Evolutionary conservation across 164 flowering plant species (phyloP).

Genomic region (Liriodendron chinense): DNA sequence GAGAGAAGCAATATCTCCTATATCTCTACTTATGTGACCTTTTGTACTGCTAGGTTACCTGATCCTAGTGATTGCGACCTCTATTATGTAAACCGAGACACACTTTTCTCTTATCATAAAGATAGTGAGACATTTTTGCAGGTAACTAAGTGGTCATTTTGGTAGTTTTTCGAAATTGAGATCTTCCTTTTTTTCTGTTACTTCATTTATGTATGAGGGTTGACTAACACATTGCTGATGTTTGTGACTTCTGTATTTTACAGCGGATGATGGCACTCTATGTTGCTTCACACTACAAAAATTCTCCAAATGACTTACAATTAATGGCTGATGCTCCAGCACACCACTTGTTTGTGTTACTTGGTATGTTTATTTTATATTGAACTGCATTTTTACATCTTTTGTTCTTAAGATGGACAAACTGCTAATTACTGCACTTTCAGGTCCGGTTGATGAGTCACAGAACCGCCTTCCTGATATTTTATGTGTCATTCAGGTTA

Average conservation of each 20-base stretch:
- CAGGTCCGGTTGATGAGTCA: constrained; percentile 97
- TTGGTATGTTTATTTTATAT: constrained; percentile 49
- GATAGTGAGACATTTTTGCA: constrained; percentile 90
- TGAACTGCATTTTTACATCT: not conserved
- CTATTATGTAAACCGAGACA: constrained; percentile 93
- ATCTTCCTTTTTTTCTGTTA: not conserved
- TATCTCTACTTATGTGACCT: constrained; percentile 7
- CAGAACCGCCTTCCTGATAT: constrained; percentile 91
- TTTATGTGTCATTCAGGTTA: constrained; percentile 92
- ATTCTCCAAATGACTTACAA: constrained; percentile 96
- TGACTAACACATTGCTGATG: not conserved
- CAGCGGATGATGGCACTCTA: constrained; percentile 98
- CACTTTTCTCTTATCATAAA: constrained; percentile 94
- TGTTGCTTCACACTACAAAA: constrained; percentile 97
- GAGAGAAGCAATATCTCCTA: not conserved
- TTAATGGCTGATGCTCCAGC: constrained; percentile 98
- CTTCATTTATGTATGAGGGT: not conserved
- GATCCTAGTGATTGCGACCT: constrained; percentile 83
- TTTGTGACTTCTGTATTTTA: constrained; percentile 13
- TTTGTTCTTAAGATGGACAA: not conserved
- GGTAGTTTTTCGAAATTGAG: constrained; percentile 1
- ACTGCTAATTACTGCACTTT: constrained; percentile 4
- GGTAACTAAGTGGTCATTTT: constrained; percentile 38
- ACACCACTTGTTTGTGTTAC: constrained; percentile 94
- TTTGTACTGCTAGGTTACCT: constrained; percentile 54